Evolutionary conservation across 352 stramenopile genomes (phyloP), one percentile per base, ranked within the genome.

Genomic region (Pythium coloratum): DNA sequence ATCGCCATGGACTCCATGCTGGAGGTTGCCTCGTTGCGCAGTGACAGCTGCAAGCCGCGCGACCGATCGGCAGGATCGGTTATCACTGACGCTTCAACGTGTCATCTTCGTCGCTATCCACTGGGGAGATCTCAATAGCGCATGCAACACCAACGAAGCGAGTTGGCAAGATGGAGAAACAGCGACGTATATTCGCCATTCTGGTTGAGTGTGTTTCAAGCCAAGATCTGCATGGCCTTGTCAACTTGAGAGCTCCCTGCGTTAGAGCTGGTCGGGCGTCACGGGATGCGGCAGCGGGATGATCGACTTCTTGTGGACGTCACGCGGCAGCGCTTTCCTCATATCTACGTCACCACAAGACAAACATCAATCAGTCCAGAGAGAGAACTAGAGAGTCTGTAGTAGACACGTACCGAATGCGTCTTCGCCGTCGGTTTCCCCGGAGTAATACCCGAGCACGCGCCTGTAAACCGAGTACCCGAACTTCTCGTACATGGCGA

Each of bases 401-500:
- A 36, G 49, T 16, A 26, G 26, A 72, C 36, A 6, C 76, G 40
- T 84, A 96, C 88, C 89, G 56, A 96, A 97, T 0, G 92, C 93
- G 60, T 97, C 93, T 70, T 97, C 88, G 32, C 78, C 81, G 46
- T 91, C 83, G 14, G 77, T 76, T 47, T 81, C 83, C 53, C 89
- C 95, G 18, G 84, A 94, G 53, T 98, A 98, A 66, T 98, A 98
- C 18, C 88, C 92, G 8, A 98, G 75, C 38, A 98, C 94, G 20
- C 81, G 77, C 30, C 94, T 81, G 68, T 98, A 98, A 5, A 98
- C 91, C 12, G 76, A 89, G 75, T 98, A 98, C 32, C 91, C 93
- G 69, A 98, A 90, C 38, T 94, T 91, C 59, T 95, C 78, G 76
- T 98, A 98, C 92, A 98, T 98, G 55, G 71, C 67, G 56, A 98